Percentiles rank a stretch among this genome's conserved stretches.
phyloP scores from a whole-genome alignment of 2,329 filamentous ascomycete genomes.

The Arthrobotrys musiformis region DNA sequence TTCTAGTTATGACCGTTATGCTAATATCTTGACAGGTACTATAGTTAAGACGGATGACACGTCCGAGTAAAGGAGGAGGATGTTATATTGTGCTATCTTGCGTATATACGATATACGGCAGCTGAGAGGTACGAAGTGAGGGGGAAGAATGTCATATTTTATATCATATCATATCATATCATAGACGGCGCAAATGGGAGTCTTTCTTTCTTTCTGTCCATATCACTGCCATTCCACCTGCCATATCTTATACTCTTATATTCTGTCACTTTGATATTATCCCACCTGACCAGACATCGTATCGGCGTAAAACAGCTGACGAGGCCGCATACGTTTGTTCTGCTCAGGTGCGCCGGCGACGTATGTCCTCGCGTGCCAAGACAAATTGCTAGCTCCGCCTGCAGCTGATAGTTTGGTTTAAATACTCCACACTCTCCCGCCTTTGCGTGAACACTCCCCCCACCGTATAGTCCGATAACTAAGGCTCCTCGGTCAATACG shows the following conservation, averaged over 20 bases:
- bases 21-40: constrained; percentile 22
- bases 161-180: background rate
- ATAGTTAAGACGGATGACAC: constrained; percentile 7
- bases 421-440: constrained; percentile 1
- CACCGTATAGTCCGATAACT: too few species aligned
- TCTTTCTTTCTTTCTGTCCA: too few species aligned
- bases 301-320: constrained; percentile 35
- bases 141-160: too few species aligned
- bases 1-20: background rate
- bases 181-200: too few species aligned
- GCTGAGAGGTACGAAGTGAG: too few species aligned
- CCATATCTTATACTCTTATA: background rate
- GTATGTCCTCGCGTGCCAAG: constrained; percentile 11
- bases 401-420: background rate
- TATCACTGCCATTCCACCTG: too few species aligned
- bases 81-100: background rate
- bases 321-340: constrained; percentile 48
- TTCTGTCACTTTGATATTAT: too few species aligned
- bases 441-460: background rate
- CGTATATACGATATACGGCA: constrained; percentile 2
- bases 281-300: background rate
- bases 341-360: too few species aligned
- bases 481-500: too few species aligned
- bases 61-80: background rate
- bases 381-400: background rate